Base-by-base conservation (phyloP, 1,139 yeast species). In the Nakaseomyces delphensis region DNA sequence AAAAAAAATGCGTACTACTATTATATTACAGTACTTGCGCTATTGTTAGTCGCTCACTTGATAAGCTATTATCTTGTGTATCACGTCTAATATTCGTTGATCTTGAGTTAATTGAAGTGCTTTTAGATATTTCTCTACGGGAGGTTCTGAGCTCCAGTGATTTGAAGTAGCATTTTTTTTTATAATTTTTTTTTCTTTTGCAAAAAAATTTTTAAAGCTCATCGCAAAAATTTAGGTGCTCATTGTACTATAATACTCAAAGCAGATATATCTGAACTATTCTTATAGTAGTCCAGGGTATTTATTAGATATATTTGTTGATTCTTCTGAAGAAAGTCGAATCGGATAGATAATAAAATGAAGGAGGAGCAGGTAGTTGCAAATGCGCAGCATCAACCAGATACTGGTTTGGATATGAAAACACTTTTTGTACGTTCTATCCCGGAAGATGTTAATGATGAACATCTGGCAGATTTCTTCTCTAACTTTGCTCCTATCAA, bases 401-500 rank as follows among this genome's bases (percentile, higher is more conserved):
- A 54, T 14, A 58, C 57, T 35, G 51, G 52, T 19, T 42, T 65
- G 11, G 71, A 68, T 48, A 55, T 76, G 57, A 77, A 75, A 58
- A 82, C 91, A 3, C 69, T 91, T 32, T 91, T 89, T 60, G 93
- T 91, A 25, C 74, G 96, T 48, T 73, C 87, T 4, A 70, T 91
- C 41, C 97, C 97, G 1, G 69, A 71, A 48, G 82, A 77, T 42
- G 94, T 89, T 5, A 82, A 93, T 1, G 76, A 81, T 20, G 95
- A 86, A 46, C 80, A 86, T 54, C 70, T 87, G 40, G 74, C 91
- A 1, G 84, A 82, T 53, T 86, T 73, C 65, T 91, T 91, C 59
- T 83, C 97, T 1, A 86, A 86, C 50, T 82, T 87, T 63, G 93
- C 86, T 1, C 98, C 98, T 3, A 94, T 91, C 11, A 87, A 83